These are phyloP conservation scores for Rhodomyrtus psidioides DNA, from an alignment of 441 rosid species.

Conservation along the genomic window DNA sequence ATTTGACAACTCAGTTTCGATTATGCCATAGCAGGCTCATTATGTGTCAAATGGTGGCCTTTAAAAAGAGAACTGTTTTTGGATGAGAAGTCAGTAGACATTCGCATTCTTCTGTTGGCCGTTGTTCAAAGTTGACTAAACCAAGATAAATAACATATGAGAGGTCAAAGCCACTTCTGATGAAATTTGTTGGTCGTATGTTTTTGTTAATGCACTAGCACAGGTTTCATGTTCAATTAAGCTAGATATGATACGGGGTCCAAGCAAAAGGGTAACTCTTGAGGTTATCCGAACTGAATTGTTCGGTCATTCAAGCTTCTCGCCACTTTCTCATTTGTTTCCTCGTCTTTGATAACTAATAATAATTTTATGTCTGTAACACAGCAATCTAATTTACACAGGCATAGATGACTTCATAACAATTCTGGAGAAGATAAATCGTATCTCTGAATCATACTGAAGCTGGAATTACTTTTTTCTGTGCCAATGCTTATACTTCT, in stretches of 20 bases:
- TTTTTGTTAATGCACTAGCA: neutral
- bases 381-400: neutral
- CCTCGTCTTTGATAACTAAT: too few relatives aligned
- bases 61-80: neutral
- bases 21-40: neutral
- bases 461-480: neutral
- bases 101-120: neutral
- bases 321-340: too few relatives aligned
- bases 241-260: neutral
- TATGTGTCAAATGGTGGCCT: neutral
- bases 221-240: neutral
- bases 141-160: neutral
- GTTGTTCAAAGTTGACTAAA: neutral
- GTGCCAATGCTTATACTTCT: neutral
- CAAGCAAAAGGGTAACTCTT: neutral
- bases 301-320: too few relatives aligned
- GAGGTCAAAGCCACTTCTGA: too few relatives aligned
- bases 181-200: neutral
- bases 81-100: neutral
- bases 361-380: neutral
- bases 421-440: neutral
- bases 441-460: neutral
- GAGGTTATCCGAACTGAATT: neutral
- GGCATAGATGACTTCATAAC: neutral
- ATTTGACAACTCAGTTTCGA: neutral